Evolutionary conservation across 129 eudicot species (phyloP), one percentile per base, ranked within the genome.

Genomic region (Erigeron canadensis): DNA sequence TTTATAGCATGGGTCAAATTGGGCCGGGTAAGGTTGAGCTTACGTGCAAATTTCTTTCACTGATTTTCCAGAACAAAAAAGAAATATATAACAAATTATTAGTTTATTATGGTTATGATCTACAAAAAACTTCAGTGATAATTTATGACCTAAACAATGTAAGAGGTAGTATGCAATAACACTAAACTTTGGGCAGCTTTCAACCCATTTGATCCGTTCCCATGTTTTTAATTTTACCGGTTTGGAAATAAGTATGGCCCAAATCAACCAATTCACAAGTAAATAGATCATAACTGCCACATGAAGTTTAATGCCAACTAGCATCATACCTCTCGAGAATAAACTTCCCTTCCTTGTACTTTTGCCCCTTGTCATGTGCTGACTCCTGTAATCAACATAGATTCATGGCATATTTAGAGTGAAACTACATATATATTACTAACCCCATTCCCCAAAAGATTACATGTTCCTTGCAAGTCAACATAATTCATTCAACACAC

Each of bases 281-380:
- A 41, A 44, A 34, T 46, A 18, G 9, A 13, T 5, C 23, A 15
- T 6, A 53, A 57, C n/a, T 23, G 16, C 28, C 0, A 34, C 44
- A 12, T 28, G 61, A n/a, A 77, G 6, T 4, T 21, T 39, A 38
- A 21, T 55, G 34, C 70, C 6, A 11, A 46, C 50, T 53, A 16
- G 50, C 39, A 55, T 65, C 39, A 55, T 65, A 54, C 95, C 95
- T 91, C 79, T 91, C 97, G 1, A 91, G 83, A 70, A 91, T 87
- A 58, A 75, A 87, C 77, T 82, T 88, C 41, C 96, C 97, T 70
- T 83, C 96, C 83, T 91, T 88, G 87, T 91, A 91, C 82, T 86
- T 82, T 70, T 88, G 87, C 71, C 44, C 22, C 82, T 81, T 79
- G 53, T 88, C 97, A 45, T 73, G 76, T 4, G 97, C 93, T 76